Base-by-base conservation (phyloP, 2,329 filamentous ascomycete species). In the Ceratocystis papillata region DNA sequence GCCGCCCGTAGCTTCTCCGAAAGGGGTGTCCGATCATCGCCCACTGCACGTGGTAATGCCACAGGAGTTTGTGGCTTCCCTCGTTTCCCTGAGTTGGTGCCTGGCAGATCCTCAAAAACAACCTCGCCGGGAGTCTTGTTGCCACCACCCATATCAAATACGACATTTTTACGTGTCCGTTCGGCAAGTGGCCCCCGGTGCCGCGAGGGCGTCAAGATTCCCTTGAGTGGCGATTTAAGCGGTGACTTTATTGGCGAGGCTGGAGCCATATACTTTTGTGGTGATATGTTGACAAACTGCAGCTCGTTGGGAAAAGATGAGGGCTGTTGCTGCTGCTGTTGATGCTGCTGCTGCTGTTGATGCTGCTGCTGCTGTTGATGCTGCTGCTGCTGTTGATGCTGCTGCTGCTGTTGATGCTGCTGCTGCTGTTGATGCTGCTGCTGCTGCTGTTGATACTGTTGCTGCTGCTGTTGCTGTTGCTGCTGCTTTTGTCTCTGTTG, bases 171-270 rank as follows among this genome's bases (percentile, higher is more conserved):
- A 15, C 74, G 77, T 20, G 73, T 72, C 20, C 72, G 73, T 28
- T 63, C 75, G 69, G 70, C 77, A 22, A 67, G 64, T 22, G 68
- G 61, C 48, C 72, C 73, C 7, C 67, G 69, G 55, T 71, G 78
- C 72, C 80, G 82, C 20, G 76, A 76, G 2, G 84, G 83, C 2
- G 81, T 80, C 53, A 85, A 71, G 65, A 86, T 86, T 6, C 83
- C 77, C 71, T 81, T 84, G 8, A 80, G 76, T n/a, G 72, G 69
- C 46, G 68, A 53, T 44, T 64, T 66, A 12, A 63, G 22, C 2
- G 65, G 65, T 15, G 62, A 64, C 45, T 65, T 67, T 4, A 65
- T 33, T 2, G 66, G 66, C 17, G 63, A 65, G 20, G 60, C 55
- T 7, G 63, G 59, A 5, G 63, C 63, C 30, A 48, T 41, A 2